A percentile compares a stretch with the other conserved stretches of the same genome.
Evolutionary conservation across 2,329 filamentous ascomycete genomes (phyloP).

Genomic region (Aspergillus japonicus): DNA sequence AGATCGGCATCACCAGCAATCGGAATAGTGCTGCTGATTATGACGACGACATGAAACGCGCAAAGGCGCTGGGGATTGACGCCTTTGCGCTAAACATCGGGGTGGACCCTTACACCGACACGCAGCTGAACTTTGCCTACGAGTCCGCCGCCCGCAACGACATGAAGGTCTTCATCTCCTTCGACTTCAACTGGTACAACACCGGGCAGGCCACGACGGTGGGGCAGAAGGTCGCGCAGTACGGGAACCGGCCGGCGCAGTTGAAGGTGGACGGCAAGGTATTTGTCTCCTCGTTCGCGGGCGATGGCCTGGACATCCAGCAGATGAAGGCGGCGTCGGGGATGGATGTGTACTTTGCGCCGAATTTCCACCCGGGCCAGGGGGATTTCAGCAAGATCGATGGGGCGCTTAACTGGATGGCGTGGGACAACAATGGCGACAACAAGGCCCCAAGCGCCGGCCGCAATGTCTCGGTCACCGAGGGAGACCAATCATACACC

Average conservation of each 20-base stretch:
- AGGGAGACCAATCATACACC: conserved; percentile 37
- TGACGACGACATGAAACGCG: conserved; percentile 49
- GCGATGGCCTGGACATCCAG: conserved; percentile 48
- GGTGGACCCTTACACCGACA: conserved; percentile 42
- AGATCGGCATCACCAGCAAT: conserved; percentile 49
- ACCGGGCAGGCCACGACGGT: conserved; percentile 39
- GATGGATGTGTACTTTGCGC: conserved; percentile 49
- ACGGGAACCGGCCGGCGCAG: conserved; percentile 46
- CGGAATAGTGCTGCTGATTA: conserved; percentile 46
- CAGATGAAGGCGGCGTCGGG: conserved; percentile 47
- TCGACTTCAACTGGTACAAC: conserved; percentile 55
- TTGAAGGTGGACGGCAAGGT: conserved; percentile 51
- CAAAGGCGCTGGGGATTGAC: conserved; percentile 47
- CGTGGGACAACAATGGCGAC: conserved; percentile 44
- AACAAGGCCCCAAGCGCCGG: conserved; percentile 51
- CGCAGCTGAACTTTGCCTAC: conserved; percentile 52
- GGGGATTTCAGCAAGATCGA: conserved; percentile 42
- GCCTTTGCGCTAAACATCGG: conserved; percentile 55
- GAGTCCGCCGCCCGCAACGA: conserved; percentile 47
- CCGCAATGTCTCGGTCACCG: conserved; percentile 42
- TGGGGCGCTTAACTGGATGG: conserved; percentile 47
- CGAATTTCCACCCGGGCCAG: conserved; percentile 50
- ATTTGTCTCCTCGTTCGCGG: conserved; percentile 56
- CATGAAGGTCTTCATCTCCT: conserved; percentile 59
- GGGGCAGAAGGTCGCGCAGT: conserved; percentile 49